These are phyloP conservation scores for Westerdykella aurantiaca DNA, from an alignment of 2,329 filamentous ascomycete species.

Conservation along the genomic window DNA sequence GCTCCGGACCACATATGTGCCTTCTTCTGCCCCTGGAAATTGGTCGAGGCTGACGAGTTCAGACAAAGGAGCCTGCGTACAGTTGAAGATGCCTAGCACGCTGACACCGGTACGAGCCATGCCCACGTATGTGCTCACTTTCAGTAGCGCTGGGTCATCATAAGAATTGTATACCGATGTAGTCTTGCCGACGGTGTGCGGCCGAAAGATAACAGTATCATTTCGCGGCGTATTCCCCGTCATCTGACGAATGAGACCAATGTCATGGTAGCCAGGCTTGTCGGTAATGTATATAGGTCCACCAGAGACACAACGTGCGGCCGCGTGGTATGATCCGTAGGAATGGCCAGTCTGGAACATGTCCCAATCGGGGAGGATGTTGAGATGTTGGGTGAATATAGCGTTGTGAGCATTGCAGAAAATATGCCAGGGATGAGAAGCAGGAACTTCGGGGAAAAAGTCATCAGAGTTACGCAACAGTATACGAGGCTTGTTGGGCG, in stretches of 20 bases:
- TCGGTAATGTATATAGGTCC: constrained; percentile 96
- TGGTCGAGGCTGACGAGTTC: constrained; percentile 65
- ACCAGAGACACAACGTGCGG: constrained; percentile 81
- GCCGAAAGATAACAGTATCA: constrained; percentile 74
- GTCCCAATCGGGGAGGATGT: constrained; percentile 79
- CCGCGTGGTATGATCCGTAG: constrained; percentile 80
- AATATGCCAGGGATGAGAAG: constrained; percentile 88
- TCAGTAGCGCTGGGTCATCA: constrained; percentile 65
- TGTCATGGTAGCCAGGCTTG: constrained; percentile 72
- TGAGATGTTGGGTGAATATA: constrained; percentile 75
- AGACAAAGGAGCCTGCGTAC: constrained; percentile 55
- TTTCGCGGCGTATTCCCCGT: constrained; percentile 66
- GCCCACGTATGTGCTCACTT: constrained; percentile 73
- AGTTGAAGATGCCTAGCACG: constrained; percentile 81
- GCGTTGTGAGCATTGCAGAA: constrained; percentile 91
- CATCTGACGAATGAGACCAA: constrained; percentile 72
- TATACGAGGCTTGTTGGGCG: constrained; percentile 65
- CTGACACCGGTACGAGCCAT: constrained; percentile 62
- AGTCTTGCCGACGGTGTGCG: constrained; percentile 66
- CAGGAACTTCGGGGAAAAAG: constrained; percentile 78
- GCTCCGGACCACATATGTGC: constrained; percentile 65
- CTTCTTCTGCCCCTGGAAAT: constrained; percentile 64
- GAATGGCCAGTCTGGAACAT: constrained; percentile 65
- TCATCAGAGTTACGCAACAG: constrained; percentile 83
- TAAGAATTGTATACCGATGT: constrained; percentile 71